A percentile compares a stretch with the other conserved stretches of the same genome.
Conservation (phyloP, 164 flowering plant species). For the Cinnamomum micranthum region DNA sequence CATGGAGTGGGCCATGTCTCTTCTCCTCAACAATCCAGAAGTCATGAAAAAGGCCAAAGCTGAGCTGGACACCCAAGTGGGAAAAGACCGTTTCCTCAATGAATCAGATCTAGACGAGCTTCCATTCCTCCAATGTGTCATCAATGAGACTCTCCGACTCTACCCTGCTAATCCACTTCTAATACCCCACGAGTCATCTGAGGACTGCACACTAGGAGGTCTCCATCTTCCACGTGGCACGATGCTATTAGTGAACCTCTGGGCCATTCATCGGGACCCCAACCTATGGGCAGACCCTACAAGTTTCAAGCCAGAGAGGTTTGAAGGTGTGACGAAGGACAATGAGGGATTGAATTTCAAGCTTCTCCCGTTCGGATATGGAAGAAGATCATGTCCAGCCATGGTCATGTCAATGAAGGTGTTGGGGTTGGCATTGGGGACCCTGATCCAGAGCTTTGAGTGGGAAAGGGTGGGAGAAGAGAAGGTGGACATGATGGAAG, state of each 20-base stretch:
- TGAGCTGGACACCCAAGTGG: constrained; percentile 34
- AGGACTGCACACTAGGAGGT: constrained; percentile 33
- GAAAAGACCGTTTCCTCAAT: constrained; percentile 24
- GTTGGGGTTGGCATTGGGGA: constrained; percentile 6
- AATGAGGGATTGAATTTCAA: constrained; percentile 11
- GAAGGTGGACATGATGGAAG: constrained; percentile 8
- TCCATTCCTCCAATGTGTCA: constrained; percentile 31
- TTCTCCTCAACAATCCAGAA: constrained; percentile 36
- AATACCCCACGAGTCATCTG: constrained; percentile 26
- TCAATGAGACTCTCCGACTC: constrained; percentile 42
- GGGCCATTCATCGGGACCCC: constrained; percentile 50
- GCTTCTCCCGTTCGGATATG: constrained; percentile 17
- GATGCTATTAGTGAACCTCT: constrained; percentile 35
- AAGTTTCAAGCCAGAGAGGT: constrained; percentile 52
- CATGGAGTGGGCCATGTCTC: constrained; percentile 47
- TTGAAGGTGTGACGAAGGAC: constrained; percentile 18
- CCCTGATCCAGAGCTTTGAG: constrained; percentile 11
- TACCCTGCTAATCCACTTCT: not conserved
- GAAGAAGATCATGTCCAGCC: constrained; percentile 23
- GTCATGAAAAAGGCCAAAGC: constrained; percentile 22
- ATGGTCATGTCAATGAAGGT: constrained; percentile 11
- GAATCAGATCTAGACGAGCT: constrained; percentile 41
- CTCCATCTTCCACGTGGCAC: constrained; percentile 37
- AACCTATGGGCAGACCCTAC: constrained; percentile 44
- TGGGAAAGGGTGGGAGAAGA: constrained; percentile 7